These are phyloP conservation scores for Aspergillus sclerotioniger DNA, from an alignment of 495 filamentous ascomycete species.

Conservation along the genomic window DNA sequence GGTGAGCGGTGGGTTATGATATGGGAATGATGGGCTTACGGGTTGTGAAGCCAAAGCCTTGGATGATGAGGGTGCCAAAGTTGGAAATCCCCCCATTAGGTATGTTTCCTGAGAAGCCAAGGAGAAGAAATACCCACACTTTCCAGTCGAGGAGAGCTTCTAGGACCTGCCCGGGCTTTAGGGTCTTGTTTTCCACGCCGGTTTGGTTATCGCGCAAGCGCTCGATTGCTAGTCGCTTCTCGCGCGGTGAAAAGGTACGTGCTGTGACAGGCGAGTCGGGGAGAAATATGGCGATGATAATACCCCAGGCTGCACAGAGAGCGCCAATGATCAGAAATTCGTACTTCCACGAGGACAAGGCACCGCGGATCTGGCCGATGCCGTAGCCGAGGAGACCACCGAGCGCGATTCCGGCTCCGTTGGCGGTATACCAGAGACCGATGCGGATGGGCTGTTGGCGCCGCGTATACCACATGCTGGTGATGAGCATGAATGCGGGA, in stretches of 20 bases:
- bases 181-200: slow-evolving; percentile 53
- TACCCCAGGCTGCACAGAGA: slow-evolving; percentile 34
- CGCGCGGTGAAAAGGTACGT: slow-evolving; percentile 32
- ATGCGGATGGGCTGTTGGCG: slow-evolving; percentile 55
- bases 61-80: slow-evolving; percentile 57
- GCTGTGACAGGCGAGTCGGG: slow-evolving; percentile 50
- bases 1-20: not conserved
- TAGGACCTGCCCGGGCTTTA: slow-evolving; percentile 49
- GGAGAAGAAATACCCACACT: slow-evolving; percentile 41
- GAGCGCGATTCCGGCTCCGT: slow-evolving; percentile 48
- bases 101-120: slow-evolving; percentile 35
- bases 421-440: slow-evolving; percentile 53
- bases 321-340: slow-evolving; percentile 37
- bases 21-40: slow-evolving; percentile 29
- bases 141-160: slow-evolving; percentile 50
- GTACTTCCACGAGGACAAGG: slow-evolving; percentile 32
- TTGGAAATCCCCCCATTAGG: slow-evolving; percentile 52
- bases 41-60: slow-evolving; percentile 55
- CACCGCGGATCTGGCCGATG: slow-evolving; percentile 35
- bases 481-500: slow-evolving; percentile 28
- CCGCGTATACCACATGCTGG: slow-evolving; percentile 41
- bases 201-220: slow-evolving; percentile 53
- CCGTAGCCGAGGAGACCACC: slow-evolving; percentile 46
- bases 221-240: slow-evolving; percentile 51
- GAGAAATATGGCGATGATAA: slow-evolving; percentile 41